These are phyloP conservation scores for Calonectria pauciramosa DNA, from an alignment of 2,329 filamentous ascomycete genomes.

Conservation along the genomic window DNA sequence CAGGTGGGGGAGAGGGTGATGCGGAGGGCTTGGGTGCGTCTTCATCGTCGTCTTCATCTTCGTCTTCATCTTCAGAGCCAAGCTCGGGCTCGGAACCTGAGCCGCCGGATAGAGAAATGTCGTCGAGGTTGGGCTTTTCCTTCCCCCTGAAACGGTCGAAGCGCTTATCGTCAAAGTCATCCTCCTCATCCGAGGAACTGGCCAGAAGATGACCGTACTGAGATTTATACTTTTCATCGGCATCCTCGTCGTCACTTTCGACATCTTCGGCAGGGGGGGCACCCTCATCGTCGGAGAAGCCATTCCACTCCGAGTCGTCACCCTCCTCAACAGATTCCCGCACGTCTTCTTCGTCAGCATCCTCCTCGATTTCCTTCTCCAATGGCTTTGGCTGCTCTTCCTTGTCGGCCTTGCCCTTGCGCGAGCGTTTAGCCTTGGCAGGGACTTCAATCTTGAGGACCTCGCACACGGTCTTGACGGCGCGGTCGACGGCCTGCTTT, in stretches of 20 bases:
- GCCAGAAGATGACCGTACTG: constrained; percentile 63
- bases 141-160: constrained; percentile 49
- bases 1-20: constrained; percentile 52
- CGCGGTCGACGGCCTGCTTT: constrained; percentile 63
- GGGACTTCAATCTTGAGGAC: constrained; percentile 63
- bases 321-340: constrained; percentile 39
- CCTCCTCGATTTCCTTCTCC: constrained; percentile 30
- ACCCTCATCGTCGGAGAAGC: constrained; percentile 49
- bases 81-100: constrained; percentile 43
- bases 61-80: constrained; percentile 44
- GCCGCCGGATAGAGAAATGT: constrained; percentile 55
- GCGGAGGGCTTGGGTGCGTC: constrained; percentile 39
- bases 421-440: constrained; percentile 52
- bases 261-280: constrained; percentile 31
- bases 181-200: constrained; percentile 57
- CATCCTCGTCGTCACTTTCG: constrained; percentile 43
- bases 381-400: constrained; percentile 44
- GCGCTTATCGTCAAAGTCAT: constrained; percentile 53
- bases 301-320: constrained; percentile 53
- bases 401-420: constrained; percentile 50
- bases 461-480: constrained; percentile 63
- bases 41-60: constrained; percentile 42
- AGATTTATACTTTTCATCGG: constrained; percentile 52
- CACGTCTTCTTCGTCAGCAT: constrained; percentile 38
- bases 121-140: constrained; percentile 55